These are phyloP conservation scores for Colletotrichum echinochloae DNA, from an alignment of 2,329 filamentous ascomycete genomes.

Conservation along the genomic window DNA sequence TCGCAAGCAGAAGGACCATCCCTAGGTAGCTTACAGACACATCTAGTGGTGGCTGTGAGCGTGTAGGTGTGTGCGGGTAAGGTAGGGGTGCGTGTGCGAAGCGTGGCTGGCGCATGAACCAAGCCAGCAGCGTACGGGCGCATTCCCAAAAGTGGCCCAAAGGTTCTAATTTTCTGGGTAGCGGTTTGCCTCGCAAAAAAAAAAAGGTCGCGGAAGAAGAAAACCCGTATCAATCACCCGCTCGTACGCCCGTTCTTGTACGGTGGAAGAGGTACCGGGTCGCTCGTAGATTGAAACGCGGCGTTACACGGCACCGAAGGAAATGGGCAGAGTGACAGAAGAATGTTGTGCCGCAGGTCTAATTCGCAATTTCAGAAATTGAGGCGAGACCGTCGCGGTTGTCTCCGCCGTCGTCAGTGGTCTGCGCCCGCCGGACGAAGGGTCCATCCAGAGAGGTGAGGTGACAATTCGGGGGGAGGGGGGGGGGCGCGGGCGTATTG, in stretches of 20 bases:
- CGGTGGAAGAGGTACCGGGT: not conserved
- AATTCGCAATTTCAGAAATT: not conserved
- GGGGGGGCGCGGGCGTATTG: not conserved
- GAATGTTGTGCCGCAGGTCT: not conserved
- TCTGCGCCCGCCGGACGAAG: conserved; percentile 1
- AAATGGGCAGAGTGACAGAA: not conserved
- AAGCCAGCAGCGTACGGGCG: conserved; percentile 17
- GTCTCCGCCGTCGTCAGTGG: not conserved
- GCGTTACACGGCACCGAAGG: not conserved
- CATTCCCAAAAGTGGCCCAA: not conserved
- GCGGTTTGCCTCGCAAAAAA: not conserved
- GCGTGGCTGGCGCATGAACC: conserved; percentile 18
- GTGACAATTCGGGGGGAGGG: not conserved
- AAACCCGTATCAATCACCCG: not conserved
- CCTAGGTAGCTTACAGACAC: not conserved
- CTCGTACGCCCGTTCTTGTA: not conserved
- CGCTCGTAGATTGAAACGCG: not conserved
- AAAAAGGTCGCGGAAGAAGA: not conserved
- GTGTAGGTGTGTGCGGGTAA: not conserved
- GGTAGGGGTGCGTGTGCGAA: not conserved
- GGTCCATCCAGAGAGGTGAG: conserved; percentile 1
- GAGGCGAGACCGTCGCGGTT: conserved; percentile 3
- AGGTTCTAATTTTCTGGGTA: not conserved
- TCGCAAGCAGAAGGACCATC: conserved; percentile 10
- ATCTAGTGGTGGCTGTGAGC: too few species aligned